These are phyloP conservation scores for Scheffersomyces amazonensis DNA, from an alignment of 805 yeast species.

Conservation along the genomic window DNA sequence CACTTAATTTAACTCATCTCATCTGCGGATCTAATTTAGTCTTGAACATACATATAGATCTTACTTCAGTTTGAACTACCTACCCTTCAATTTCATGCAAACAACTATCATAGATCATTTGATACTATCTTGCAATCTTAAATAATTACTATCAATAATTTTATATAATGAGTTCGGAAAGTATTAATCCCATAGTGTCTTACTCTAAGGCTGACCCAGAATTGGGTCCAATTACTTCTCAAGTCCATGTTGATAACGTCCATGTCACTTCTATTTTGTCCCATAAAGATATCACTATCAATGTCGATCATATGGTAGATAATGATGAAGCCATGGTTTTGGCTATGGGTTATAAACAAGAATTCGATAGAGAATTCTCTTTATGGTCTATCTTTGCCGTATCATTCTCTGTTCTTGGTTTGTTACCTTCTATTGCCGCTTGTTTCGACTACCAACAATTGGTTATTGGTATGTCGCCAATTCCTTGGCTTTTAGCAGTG, in stretches of 20 bases:
- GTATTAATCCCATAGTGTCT: not conserved
- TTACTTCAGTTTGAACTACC: too few species aligned
- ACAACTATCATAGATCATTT: not conserved
- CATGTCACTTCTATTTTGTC: slow-evolving; percentile 36
- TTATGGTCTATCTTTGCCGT: slow-evolving; percentile 59
- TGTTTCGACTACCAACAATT: slow-evolving; percentile 59
- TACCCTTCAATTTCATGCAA: not conserved
- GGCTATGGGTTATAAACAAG: slow-evolving; percentile 63
- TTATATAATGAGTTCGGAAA: not conserved
- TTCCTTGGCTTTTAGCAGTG: slow-evolving; percentile 59
- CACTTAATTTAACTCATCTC: too few species aligned
- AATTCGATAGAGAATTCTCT: slow-evolving; percentile 57
- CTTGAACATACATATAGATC: too few species aligned
- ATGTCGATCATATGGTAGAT: slow-evolving; percentile 47
- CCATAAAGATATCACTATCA: slow-evolving; percentile 33
- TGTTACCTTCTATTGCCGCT: slow-evolving; percentile 64
- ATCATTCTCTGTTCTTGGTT: slow-evolving; percentile 61
- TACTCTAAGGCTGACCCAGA: slow-evolving; percentile 5
- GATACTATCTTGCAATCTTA: not conserved
- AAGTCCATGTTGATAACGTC: slow-evolving; percentile 35
- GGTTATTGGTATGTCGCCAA: slow-evolving; percentile 60
- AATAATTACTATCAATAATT: not conserved
- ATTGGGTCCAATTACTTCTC: slow-evolving; percentile 20
- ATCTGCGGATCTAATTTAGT: too few species aligned
- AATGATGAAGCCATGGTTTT: slow-evolving; percentile 52